Conservation (phyloP, 1,284 basidiomycete genomes). For the Melampsora abietis-canadensis region DNA sequence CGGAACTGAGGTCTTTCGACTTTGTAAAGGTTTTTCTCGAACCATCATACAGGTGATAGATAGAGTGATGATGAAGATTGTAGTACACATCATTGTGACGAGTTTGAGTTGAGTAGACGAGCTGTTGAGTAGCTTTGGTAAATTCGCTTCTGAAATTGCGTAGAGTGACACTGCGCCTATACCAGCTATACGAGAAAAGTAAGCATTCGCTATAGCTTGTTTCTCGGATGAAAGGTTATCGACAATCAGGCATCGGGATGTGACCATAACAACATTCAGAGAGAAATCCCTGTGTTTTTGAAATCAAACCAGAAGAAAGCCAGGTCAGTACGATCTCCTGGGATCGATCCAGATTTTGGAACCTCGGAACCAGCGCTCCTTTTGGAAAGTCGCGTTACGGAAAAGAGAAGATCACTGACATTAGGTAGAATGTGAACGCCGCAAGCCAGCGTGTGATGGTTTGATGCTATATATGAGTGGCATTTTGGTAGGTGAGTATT, state of each 20-base stretch:
- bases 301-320: neutral
- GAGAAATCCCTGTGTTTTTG: constrained; percentile 47
- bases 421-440: constrained; percentile 12
- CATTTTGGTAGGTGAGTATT: no score
- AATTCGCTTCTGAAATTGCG: constrained; percentile 7
- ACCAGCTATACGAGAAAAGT: constrained; percentile 48
- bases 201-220: constrained; percentile 52
- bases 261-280: constrained; percentile 52
- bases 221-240: constrained; percentile 49
- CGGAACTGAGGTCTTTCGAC: no score
- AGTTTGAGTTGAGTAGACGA: constrained; percentile 16
- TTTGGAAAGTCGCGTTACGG: neutral
- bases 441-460: constrained; percentile 3
- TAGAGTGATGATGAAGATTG: constrained; percentile 16
- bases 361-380: neutral
- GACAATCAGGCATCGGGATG: constrained; percentile 51
- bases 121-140: constrained; percentile 11
- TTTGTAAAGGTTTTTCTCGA: constrained; percentile 7
- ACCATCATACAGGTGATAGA: constrained; percentile 25
- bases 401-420: constrained; percentile 7
- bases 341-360: neutral
- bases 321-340: neutral
- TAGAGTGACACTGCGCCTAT: constrained; percentile 7
- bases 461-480: neutral
- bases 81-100: neutral